Evolutionary conservation across 2,329 filamentous ascomycete genomes (phyloP), one percentile per base, ranked within the genome.

Genomic region (Beauveria medogensis): DNA sequence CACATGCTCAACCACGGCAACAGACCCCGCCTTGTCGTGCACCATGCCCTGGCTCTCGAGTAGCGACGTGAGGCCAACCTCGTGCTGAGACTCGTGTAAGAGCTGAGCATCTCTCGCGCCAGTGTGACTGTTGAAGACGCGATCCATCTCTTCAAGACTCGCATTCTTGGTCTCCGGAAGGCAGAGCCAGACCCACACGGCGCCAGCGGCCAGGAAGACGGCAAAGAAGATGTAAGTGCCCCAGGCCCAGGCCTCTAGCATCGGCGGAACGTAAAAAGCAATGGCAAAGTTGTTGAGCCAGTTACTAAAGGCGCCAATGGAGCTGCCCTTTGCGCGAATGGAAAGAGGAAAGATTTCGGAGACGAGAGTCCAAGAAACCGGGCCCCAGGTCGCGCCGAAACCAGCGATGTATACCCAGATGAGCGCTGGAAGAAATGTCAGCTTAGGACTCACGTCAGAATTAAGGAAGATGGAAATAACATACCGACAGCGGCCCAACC

Each of bases 151-250:
- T 64, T 84, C 81, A 10, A 84, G 74, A 3, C 78, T 80, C 47
- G 78, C 72, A 59, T 77, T 77, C 65, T 82, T 82, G 3, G 82
- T 84, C 67, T 84, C 81, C 3, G 81, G 81, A 5, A 84, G 71
- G 59, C 75, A 75, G 67, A 80, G 78, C 65, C 73, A 81, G 10
- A 80, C 75, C 67, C 80, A 84, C 24, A 78, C 65, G 28, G 77
- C 74, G 2, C 80, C 76, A 10, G 72, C 68, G 14, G 77, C 70
- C 58, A 82, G 79, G 53, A 81, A 75, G 0, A 75, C 74, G 34
- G 79, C 79, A 64, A 84, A 84, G 73, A 85, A 83, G 65, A 82
- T 79, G 67, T 82, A 84, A 0, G 80, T 80, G 24, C 80, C 81
- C 68, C 77, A 82, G 10, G 71, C 68, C 68, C 75, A 74, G 22